phyloP scores from a whole-genome alignment of 768 basidiomycete species.

The Amanita molliuscula region DNA sequence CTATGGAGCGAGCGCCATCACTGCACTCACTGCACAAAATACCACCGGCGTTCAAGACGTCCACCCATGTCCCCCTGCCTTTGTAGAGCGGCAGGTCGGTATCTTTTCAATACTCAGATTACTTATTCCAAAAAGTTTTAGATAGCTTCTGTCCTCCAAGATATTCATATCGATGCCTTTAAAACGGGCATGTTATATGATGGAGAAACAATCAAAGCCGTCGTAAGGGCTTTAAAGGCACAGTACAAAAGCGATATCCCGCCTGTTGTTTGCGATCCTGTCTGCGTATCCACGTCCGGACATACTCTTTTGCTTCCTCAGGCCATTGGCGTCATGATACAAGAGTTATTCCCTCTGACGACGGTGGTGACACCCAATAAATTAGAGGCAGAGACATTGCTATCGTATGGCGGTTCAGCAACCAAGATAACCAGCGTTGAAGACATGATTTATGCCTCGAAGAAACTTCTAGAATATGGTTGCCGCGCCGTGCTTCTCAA shows the following conservation, averaged over 20 bases:
- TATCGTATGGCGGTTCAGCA: constrained; percentile 24
- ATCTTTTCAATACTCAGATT: neutral
- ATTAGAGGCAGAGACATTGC: constrained; percentile 64
- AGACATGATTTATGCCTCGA: constrained; percentile 53
- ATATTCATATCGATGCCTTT: constrained; percentile 61
- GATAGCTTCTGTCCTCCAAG: constrained; percentile 62
- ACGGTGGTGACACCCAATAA: constrained; percentile 80
- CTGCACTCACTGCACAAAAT: constrained; percentile 86
- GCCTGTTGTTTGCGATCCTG: constrained; percentile 77
- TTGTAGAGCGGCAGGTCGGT: constrained; percentile 66
- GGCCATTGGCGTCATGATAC: constrained; percentile 50
- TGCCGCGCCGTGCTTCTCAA: constrained; percentile 64
- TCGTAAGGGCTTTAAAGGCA: constrained; percentile 38
- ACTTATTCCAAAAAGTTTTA: constrained; percentile 16
- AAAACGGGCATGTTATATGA: constrained; percentile 90
- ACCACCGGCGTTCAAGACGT: constrained; percentile 75
- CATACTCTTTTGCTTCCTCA: constrained; percentile 62
- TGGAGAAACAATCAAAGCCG: constrained; percentile 36
- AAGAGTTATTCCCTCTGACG: constrained; percentile 61
- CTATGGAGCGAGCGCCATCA: constrained; percentile 75
- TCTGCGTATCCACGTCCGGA: constrained; percentile 86
- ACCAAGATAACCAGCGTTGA: constrained; percentile 32
- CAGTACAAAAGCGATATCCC: constrained; percentile 26
- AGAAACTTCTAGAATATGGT: constrained; percentile 35
- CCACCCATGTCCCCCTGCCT: constrained; percentile 54